Base-by-base conservation (phyloP, 306 rosid species). In the Amphicarpaea edgeworthii region DNA sequence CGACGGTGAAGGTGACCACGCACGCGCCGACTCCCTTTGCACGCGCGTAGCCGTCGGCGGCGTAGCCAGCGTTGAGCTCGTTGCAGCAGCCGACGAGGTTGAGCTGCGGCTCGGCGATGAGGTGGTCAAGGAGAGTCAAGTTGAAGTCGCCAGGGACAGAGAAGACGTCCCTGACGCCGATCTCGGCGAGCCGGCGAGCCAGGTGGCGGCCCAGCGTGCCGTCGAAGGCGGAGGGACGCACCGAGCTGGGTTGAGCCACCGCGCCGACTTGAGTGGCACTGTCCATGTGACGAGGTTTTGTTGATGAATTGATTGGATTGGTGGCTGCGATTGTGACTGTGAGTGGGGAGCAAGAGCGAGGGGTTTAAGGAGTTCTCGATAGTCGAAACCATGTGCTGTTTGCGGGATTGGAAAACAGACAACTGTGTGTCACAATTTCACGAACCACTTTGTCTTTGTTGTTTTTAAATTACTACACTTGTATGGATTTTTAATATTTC, bases 131-230 rank as follows among this genome's bases (percentile, higher is more conserved):
- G 14, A 93, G 98, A 7, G 92, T 77, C 70, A 93, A 75, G 57
- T 93, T 93, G 88, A 93, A 90, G 85, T 90, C 98, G 5, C 98
- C 95, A n/a, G 96, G 89, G 26, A 93, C 96, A 12, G 91, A 87
- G 80, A 93, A 93, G 79, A 90, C 93, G 20, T 93, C 95, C 0
- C 67, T 79, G 23, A 63, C 90, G 58, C 96, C 91, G 41, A 87
- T 81, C 78, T 87, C 91, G 5, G 83, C 89, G 0, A 93, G 90
- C 8, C 98, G 87, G 15, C 96, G 88, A 32, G 91, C 96, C 32
- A 93, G 80, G 85, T 89, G 83, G 61, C 89, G 40, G 64, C 98
- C 98, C 21, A 90, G 77, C 2, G 95, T 86, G 70, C 89, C 90
- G 32, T 8, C 61, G 42, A 16, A 54, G 50, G 69, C 24, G 32